These are phyloP conservation scores for Coniochaeta ligniaria DNA, from an alignment of 2,329 filamentous ascomycete species.

Conservation along the genomic window DNA sequence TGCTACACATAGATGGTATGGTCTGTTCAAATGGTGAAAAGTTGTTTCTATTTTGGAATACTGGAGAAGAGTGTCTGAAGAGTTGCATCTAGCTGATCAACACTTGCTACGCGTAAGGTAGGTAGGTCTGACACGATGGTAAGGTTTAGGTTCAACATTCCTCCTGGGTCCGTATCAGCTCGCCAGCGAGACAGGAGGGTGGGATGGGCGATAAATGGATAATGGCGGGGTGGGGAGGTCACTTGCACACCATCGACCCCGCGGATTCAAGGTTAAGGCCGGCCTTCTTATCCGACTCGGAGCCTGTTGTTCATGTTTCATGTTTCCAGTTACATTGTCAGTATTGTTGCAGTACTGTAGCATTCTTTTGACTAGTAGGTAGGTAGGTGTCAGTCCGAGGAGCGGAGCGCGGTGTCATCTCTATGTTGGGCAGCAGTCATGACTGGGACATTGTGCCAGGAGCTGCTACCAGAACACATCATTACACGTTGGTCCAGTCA, in stretches of 20 bases:
- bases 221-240: background rate
- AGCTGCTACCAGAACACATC: background rate
- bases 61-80: background rate
- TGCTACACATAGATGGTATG: slow-evolving; percentile 8
- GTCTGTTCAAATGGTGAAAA: background rate
- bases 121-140: background rate
- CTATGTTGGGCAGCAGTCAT: background rate
- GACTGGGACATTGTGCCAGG: background rate
- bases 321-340: background rate
- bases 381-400: background rate
- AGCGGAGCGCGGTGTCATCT: no score
- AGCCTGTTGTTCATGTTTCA: background rate
- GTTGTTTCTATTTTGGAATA: background rate
- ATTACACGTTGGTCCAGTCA: background rate
- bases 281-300: background rate
- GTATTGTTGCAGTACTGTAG: background rate
- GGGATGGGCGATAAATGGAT: background rate
- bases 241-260: background rate
- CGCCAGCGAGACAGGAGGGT: background rate
- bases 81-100: background rate
- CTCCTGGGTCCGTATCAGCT: background rate
- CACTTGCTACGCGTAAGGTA: background rate
- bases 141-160: background rate
- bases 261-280: background rate
- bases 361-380: background rate